Evolutionary conservation across 2,329 filamentous ascomycete genomes (phyloP), one percentile per base, ranked within the genome.

Genomic region (Gliomastix tumulicola): DNA sequence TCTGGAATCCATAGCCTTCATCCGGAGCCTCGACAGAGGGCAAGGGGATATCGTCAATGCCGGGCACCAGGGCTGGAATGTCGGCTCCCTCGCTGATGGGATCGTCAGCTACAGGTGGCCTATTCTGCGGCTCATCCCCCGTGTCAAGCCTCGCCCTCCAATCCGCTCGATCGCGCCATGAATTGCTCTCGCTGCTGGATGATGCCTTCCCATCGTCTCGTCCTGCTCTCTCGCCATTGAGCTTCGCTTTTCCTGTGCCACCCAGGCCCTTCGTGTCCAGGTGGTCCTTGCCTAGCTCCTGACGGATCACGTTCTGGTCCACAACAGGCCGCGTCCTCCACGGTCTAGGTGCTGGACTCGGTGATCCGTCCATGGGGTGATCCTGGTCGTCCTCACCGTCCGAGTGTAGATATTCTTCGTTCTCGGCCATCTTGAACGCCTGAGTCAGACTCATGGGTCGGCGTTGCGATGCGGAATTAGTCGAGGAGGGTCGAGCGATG

Each of bases 1-100:
- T 53, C 38, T 76, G 59, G 74, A 73, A 79, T 7, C 65, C 68
- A 39, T 67, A 72, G 44, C 65, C 70, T 51, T 71, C 74, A 35
- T 69, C 65, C 0, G 72, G 71, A 1, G 69, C 70, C 21, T 64
- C 63, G 23, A 59, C 44, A 5, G 60, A 62, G 4, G 53, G 53
- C 2, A 62, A 40, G 1, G 58, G 54, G 3, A 54, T 36, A 30
- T 61, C 57, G n/a, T 62, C 57, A 30, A 62, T 62, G 21, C 59
- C 59, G 8, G 59, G 57, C 2, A 54, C 59, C 6, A 62, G 49
- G 9, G 62, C 62, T 4, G 65, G 58, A 22, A 65, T 55, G 6
- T 41, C 48, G 7, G 46, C 46, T 16, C 49, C 50, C n/a, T 46
- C 51, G 7, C 20, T 31, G 32, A n/a, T 15, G 13, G n/a, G 11